Percentiles rank a stretch among this genome's conserved stretches.
Evolutionary conservation across 2,329 filamentous ascomycete genomes (phyloP).

Genomic region (Cladosporium sp.): DNA sequence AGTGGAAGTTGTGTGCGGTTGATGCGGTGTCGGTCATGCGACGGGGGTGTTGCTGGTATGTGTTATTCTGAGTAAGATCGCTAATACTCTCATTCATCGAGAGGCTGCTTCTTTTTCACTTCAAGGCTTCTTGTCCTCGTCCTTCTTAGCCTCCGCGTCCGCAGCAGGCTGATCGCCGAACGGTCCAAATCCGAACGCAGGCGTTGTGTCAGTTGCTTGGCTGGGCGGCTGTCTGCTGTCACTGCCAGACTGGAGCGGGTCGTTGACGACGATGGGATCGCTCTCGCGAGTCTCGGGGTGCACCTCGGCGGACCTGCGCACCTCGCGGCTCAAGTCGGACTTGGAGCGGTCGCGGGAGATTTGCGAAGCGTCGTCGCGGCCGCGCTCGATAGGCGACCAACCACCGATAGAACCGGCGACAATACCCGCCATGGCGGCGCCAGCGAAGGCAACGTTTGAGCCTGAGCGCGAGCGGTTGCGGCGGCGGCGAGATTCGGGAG

Average conservation of each 20-base stretch:
- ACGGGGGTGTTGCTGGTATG: not conserved
- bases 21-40: not conserved
- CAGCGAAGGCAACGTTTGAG: constrained; percentile 72
- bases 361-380: constrained; percentile 44
- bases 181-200: constrained; percentile 46
- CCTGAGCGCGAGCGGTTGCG: constrained; percentile 63
- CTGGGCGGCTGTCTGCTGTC: constrained; percentile 41
- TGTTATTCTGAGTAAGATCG: not conserved
- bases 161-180: constrained; percentile 44
- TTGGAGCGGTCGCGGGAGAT: constrained; percentile 37
- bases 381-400: constrained; percentile 69
- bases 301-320: constrained; percentile 47
- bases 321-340: constrained; percentile 34
- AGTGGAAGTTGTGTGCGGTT: not conserved
- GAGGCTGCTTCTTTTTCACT: too few species aligned
- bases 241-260: constrained; percentile 40
- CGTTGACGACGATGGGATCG: constrained; percentile 50
- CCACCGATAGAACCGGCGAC: constrained; percentile 72
- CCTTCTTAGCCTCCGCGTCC: not conserved
- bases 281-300: constrained; percentile 53
- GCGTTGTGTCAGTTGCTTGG: constrained; percentile 48
- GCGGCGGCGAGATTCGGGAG: constrained; percentile 60
- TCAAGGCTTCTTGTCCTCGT: constrained; percentile 40
- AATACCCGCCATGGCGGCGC: constrained; percentile 81
- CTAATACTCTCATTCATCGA: not conserved